Conservation (phyloP, 805 yeast genomes). For the Saturnispora silvae region DNA sequence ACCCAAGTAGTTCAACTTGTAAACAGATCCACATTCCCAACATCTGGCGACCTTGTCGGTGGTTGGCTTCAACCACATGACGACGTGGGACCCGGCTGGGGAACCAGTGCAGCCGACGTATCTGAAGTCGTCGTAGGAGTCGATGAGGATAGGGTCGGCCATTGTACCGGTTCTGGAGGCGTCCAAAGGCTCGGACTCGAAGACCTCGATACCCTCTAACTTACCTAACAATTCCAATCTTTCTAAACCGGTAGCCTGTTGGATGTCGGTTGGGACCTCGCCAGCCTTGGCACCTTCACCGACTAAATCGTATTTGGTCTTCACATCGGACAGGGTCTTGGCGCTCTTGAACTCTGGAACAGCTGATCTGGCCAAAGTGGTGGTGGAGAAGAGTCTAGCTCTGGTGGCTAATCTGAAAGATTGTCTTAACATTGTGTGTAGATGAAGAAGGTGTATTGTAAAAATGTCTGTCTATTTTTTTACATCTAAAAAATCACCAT, state of each 20-base stretch:
- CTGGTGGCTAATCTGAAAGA: conserved; percentile 27
- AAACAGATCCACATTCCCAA: conserved; percentile 98
- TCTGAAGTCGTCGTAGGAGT: conserved; percentile 85
- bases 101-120: conserved; percentile 96
- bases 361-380: conserved; percentile 20
- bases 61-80: conserved; percentile 88
- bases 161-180: conserved; percentile 85
- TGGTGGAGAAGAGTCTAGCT: conserved; percentile 27
- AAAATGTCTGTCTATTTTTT: background rate
- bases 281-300: conserved; percentile 86
- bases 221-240: conserved; percentile 92
- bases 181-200: conserved; percentile 82
- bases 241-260: conserved; percentile 97
- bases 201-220: conserved; percentile 89
- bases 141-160: conserved; percentile 79
- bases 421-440: conserved; percentile 25
- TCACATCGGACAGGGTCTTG: conserved; percentile 60
- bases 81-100: conserved; percentile 85
- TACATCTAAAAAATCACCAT: background rate
- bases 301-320: conserved; percentile 64
- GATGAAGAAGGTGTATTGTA: background rate
- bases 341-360: conserved; percentile 51
- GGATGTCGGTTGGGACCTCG: conserved; percentile 83
- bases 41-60: conserved; percentile 81
- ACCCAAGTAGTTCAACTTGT: conserved; percentile 81